Conservation (phyloP, 176 grass and related monocot genomes). For the Tillandsia fasciculata region DNA sequence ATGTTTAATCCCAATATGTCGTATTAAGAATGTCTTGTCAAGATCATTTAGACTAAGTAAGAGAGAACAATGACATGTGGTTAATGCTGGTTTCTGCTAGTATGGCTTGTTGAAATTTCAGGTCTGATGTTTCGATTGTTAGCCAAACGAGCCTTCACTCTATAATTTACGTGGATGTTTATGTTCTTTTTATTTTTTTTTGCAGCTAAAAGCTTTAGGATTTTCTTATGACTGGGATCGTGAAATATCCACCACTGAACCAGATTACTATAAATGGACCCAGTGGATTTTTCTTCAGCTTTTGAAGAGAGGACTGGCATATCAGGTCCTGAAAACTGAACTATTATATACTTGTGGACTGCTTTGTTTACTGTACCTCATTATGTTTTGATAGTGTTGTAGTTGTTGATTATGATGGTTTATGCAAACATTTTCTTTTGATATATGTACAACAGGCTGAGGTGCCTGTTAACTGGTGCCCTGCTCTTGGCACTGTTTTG, state of each 20-base stretch:
- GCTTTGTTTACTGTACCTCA: slow-evolving; percentile 23
- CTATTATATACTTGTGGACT: slow-evolving; percentile 19
- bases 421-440: slow-evolving; percentile 45
- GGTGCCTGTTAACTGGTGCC: slow-evolving; percentile 99
- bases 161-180: not conserved
- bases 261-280: slow-evolving; percentile 92
- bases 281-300: slow-evolving; percentile 99
- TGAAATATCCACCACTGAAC: slow-evolving; percentile 91
- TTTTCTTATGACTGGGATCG: slow-evolving; percentile 97
- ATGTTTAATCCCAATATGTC: not conserved
- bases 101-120: not conserved
- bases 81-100: not conserved
- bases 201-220: slow-evolving; percentile 90
- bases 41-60: not conserved
- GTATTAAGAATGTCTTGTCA: not conserved
- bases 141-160: not conserved
- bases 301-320: slow-evolving; percentile 84
- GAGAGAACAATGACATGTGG: not conserved
- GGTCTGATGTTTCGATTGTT: no score
- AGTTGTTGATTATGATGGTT: slow-evolving; percentile 51
- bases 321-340: slow-evolving; percentile 52
- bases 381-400: slow-evolving; percentile 37
- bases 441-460: slow-evolving; percentile 74
- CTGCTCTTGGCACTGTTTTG: slow-evolving; percentile 96
- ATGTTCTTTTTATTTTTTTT: not conserved